A percentile compares a stretch with the other conserved stretches of the same genome.
These are phyloP conservation scores for Antitrichia curtipendula DNA, from an alignment of 225 moss, liverwort and hornwort genomes.

Conservation along the genomic window DNA sequence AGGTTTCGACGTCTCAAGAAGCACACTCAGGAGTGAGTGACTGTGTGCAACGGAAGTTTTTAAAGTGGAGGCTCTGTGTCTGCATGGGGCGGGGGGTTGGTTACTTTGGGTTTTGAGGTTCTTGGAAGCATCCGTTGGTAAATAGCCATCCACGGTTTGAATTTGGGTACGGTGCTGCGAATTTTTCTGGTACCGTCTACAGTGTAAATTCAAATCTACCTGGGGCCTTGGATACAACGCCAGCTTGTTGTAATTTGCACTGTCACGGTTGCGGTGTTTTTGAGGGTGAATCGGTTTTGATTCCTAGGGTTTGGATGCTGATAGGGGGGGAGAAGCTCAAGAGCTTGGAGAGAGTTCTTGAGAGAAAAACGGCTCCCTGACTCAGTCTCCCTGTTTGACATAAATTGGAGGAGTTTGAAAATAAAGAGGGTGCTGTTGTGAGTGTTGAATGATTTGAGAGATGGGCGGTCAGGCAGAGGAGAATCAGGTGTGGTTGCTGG, in stretches of 20 bases:
- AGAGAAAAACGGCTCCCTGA: neutral
- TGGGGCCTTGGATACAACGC: neutral
- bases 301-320: neutral
- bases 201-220: neutral
- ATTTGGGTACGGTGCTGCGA: neutral
- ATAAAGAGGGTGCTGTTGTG: neutral
- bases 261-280: neutral
- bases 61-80: neutral
- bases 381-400: neutral
- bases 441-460: neutral
- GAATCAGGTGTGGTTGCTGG: slow-evolving; percentile 52
- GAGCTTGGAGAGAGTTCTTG: neutral
- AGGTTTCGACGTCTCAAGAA: neutral
- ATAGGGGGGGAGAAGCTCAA: neutral
- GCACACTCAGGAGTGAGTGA: neutral
- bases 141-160: neutral
- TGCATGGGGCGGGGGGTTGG: neutral
- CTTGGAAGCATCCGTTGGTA: neutral
- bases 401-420: neutral
- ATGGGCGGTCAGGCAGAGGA: slow-evolving; percentile 27
- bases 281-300: neutral
- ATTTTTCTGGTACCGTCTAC: neutral
- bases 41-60: neutral
- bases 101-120: neutral
- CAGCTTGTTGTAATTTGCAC: neutral